A percentile compares a stretch with the other conserved stretches of the same genome.
These are phyloP conservation scores for Cyamopsis tetragonoloba DNA, from an alignment of 306 rosid species.

Conservation along the genomic window DNA sequence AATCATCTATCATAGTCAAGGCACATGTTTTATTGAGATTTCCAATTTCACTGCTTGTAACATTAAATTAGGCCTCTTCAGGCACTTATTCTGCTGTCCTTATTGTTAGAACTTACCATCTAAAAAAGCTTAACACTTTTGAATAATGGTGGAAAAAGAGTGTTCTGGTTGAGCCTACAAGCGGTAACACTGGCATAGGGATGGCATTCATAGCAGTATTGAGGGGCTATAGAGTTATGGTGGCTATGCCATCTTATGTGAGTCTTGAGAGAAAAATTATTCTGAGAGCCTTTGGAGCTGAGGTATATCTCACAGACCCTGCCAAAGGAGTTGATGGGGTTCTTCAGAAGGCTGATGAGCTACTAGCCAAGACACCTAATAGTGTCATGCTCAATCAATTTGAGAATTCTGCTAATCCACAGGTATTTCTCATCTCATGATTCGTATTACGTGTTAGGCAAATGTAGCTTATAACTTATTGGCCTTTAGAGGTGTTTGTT, in stretches of 20 bases:
- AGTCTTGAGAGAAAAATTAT: conserved; percentile 70
- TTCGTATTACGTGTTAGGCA: too few relatives aligned
- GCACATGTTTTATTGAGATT: neutral
- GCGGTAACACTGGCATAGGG: conserved; percentile 89
- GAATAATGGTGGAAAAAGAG: conserved; percentile 43
- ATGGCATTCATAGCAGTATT: conserved; percentile 71
- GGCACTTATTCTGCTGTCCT: neutral
- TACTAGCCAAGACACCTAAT: conserved; percentile 47
- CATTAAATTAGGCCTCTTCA: conserved; percentile 3
- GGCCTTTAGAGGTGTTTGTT: too few relatives aligned
- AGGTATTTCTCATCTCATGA: conserved; percentile 36
- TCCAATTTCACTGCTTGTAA: neutral
- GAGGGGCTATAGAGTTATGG: conserved; percentile 63
- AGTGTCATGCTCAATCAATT: conserved; percentile 53
- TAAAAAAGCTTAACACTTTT: conserved; percentile 16
- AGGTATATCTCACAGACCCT: conserved; percentile 61
- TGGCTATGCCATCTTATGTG: conserved; percentile 52
- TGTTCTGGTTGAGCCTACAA: conserved; percentile 65
- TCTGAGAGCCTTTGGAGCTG: conserved; percentile 74
- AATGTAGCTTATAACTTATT: too few relatives aligned
- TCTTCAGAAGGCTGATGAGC: conserved; percentile 54
- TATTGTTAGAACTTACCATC: conserved; percentile 24
- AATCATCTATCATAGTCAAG: neutral
- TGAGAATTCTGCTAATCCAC: conserved; percentile 69
- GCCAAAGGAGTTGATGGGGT: conserved; percentile 49